Conservation (phyloP, 169 alveolate species). For the Theileria parva region DNA sequence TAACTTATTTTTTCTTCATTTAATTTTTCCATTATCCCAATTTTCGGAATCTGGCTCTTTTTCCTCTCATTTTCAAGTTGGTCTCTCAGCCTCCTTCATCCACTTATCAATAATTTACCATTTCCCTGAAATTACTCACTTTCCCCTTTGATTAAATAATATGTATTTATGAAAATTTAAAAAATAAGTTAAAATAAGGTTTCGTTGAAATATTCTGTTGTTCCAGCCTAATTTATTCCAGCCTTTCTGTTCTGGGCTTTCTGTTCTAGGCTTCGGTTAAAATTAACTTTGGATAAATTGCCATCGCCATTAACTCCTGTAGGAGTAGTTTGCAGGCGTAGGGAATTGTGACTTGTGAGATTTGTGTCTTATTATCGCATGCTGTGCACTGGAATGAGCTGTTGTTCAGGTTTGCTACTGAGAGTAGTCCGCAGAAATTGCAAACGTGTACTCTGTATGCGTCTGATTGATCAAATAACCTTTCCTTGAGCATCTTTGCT, state of each 20-base stretch:
- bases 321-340: slow-evolving; percentile 97
- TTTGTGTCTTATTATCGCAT: slow-evolving; percentile 88
- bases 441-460: slow-evolving; percentile 99
- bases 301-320: slow-evolving; percentile 98
- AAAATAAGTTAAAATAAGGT: too few relatives aligned
- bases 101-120: not conserved
- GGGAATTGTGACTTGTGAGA: slow-evolving; percentile 94
- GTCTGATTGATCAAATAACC: slow-evolving; percentile 98
- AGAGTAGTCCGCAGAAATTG: slow-evolving; percentile 93
- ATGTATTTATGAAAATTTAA: not conserved
- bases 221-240: not conserved
- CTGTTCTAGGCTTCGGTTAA: slow-evolving; percentile 56
- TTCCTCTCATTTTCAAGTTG: not conserved
- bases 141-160: too few relatives aligned
- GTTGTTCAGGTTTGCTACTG: slow-evolving; percentile 91
- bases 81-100: not conserved
- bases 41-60: not conserved
- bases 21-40: not conserved
- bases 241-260: too few relatives aligned
- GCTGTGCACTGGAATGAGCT: slow-evolving; percentile 89
- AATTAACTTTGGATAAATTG: slow-evolving; percentile 93
- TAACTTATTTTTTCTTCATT: not conserved
- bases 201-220: not conserved
- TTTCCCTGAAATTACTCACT: not conserved
- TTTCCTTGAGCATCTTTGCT: slow-evolving; percentile 98